These are phyloP conservation scores for Sporothrix humicola DNA, from an alignment of 2,329 filamentous ascomycete species.

Conservation along the genomic window DNA sequence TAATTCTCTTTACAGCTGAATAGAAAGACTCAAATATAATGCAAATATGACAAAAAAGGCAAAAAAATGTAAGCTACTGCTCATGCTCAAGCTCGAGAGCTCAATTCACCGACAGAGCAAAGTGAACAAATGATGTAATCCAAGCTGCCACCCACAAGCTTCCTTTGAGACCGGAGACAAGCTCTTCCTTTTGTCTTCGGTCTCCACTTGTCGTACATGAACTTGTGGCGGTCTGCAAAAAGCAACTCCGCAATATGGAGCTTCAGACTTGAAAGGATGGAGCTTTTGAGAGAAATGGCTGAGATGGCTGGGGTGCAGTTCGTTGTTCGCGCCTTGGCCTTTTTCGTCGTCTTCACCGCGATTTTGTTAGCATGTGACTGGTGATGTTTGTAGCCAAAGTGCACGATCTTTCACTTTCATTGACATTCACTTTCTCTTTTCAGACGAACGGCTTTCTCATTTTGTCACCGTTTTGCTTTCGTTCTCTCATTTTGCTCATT, in stretches of 20 bases:
- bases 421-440: conserved; percentile 10
- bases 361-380: conserved; percentile 11
- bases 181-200: too few relatives aligned
- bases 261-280: background rate
- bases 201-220: too few relatives aligned
- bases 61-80: too few relatives aligned
- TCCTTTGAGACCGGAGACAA: too few relatives aligned
- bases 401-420: background rate
- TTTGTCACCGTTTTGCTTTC: conserved; percentile 18
- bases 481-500: background rate
- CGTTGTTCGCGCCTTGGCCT: background rate
- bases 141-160: too few relatives aligned
- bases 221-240: conserved; percentile 18
- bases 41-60: background rate
- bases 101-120: too few relatives aligned
- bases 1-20: conserved; percentile 4
- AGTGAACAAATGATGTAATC: conserved; percentile 8
- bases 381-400: background rate
- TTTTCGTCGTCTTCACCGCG: background rate
- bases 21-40: conserved; percentile 27
- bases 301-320: background rate
- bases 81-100: background rate
- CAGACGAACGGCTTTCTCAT: background rate
- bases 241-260: background rate
- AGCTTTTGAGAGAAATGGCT: background rate